Conservation (phyloP, 2,329 filamentous ascomycete genomes). For the Neopestalotiopsis rosae region DNA sequence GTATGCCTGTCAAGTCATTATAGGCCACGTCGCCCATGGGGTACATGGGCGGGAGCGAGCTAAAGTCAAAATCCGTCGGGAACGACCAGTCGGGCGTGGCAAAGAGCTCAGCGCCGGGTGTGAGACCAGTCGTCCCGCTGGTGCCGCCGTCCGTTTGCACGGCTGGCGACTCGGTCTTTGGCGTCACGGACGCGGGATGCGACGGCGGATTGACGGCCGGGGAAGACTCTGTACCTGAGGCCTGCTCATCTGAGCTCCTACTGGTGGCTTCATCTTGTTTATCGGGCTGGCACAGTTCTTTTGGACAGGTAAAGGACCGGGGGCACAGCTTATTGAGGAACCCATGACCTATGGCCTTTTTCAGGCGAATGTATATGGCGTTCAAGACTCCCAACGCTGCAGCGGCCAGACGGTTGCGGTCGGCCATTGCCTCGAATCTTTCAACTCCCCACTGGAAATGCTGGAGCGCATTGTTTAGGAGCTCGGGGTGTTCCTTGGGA, state of each 20-base stretch:
- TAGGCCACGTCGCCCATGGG: slow-evolving; percentile 63
- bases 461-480: slow-evolving; percentile 52
- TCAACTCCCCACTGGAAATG: slow-evolving; percentile 66
- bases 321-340: slow-evolving; percentile 28
- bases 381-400: slow-evolving; percentile 60
- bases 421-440: slow-evolving; percentile 61
- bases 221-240: not conserved
- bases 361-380: slow-evolving; percentile 59
- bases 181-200: slow-evolving; percentile 16
- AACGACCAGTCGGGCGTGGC: slow-evolving; percentile 42
- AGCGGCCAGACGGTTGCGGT: slow-evolving; percentile 57
- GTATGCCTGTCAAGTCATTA: slow-evolving; percentile 57
- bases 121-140: slow-evolving; percentile 27
- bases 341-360: slow-evolving; percentile 50
- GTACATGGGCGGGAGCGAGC: slow-evolving; percentile 59
- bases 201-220: not conserved
- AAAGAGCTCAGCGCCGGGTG: slow-evolving; percentile 26
- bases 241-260: not conserved
- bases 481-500: slow-evolving; percentile 57
- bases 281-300: not conserved
- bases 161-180: slow-evolving; percentile 8
- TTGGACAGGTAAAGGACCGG: slow-evolving; percentile 17
- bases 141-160: not conserved
- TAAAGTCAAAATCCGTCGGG: slow-evolving; percentile 54
- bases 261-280: not conserved